phyloP scores from a whole-genome alignment of 1,139 yeast species.

The Yamadazyma sp. region DNA sequence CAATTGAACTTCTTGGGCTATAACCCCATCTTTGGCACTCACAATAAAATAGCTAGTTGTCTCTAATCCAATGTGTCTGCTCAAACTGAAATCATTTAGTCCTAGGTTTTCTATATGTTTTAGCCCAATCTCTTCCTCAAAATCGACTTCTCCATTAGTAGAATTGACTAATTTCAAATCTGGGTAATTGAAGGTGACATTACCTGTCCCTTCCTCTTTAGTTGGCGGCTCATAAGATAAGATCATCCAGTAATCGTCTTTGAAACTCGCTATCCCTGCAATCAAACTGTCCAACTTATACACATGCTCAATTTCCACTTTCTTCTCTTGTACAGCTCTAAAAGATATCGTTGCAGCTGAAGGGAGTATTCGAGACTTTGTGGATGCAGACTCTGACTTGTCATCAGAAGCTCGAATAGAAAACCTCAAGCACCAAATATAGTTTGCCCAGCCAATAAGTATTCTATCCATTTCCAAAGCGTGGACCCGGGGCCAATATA shows the following conservation, averaged over 20 bases:
- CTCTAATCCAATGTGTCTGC: slow-evolving; percentile 41
- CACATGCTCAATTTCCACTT: slow-evolving; percentile 57
- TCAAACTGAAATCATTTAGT: slow-evolving; percentile 75
- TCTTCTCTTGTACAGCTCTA: slow-evolving; percentile 55
- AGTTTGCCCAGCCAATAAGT: slow-evolving; percentile 80
- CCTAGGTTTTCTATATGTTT: slow-evolving; percentile 62
- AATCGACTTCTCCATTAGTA: slow-evolving; percentile 68
- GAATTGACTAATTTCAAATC: slow-evolving; percentile 72
- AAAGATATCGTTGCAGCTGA: slow-evolving; percentile 70
- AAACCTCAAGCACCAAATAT: slow-evolving; percentile 71
- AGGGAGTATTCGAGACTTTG: slow-evolving; percentile 44
- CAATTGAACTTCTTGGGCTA: slow-evolving; percentile 67
- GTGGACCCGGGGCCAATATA: slow-evolving; percentile 80
- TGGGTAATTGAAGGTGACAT: slow-evolving; percentile 42
- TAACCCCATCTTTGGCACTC: slow-evolving; percentile 80
- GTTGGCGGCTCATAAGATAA: slow-evolving; percentile 55
- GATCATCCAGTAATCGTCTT: slow-evolving; percentile 63
- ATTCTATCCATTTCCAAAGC: slow-evolving; percentile 68
- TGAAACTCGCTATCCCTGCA: slow-evolving; percentile 76
- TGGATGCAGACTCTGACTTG: slow-evolving; percentile 19
- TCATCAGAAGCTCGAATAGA: slow-evolving; percentile 24
- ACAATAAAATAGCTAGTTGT: slow-evolving; percentile 60
- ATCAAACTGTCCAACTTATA: slow-evolving; percentile 59
- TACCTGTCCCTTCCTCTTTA: slow-evolving; percentile 28
- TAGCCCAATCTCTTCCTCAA: slow-evolving; percentile 78